Evolutionary conservation across 805 yeast genomes (phyloP), one percentile per base, ranked within the genome.

Genomic region (Starmerella powellii): DNA sequence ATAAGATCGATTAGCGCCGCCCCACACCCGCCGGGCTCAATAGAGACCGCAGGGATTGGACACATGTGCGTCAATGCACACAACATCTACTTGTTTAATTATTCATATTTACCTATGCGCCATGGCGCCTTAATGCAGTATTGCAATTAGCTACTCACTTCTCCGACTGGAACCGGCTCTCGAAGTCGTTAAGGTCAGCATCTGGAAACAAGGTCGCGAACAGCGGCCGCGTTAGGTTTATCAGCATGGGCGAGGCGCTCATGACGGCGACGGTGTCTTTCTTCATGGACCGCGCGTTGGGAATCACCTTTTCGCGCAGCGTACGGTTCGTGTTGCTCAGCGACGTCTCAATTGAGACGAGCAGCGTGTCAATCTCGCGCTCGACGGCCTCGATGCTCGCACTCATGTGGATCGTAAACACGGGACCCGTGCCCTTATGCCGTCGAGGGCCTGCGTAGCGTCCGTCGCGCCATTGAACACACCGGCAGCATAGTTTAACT

Each of bases 241-340:
- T 21, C 12, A 27, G 20, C 21, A 36, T 6, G 8, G 10, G 6
- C 20, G 34, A 16, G 13, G 34, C 21, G 12, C 26, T 23, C 26
- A 23, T 23, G 10, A 23, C 26, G 10, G 10, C 10, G 10, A 23
- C 10, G 10, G 10, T 32, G 27, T 21, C 15, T 4, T 20, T 6
- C 26, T 33, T 13, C 17, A 36, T 34, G 15, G 38, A 17, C n/a
- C 29, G 42, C n/a, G 42, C 42, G 8, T 24, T 23, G 17, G 42
- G 42, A 8, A 40, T 20, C 20, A 41, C n/a, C 13, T 30, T 21
- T 3, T 37, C 44, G 31, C 40, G 39, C 15, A 41, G 35, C 12
- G 18, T 17, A 16, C 15, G 32, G 33, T 41, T 41, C 4, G 24
- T 29, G 3, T 21, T 10, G 23, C 28, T 27, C 20, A 41, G 40